A percentile compares a stretch with the other conserved stretches of the same genome.
phyloP scores from a whole-genome alignment of 495 filamentous ascomycete species.

The Neurospora sp. region DNA sequence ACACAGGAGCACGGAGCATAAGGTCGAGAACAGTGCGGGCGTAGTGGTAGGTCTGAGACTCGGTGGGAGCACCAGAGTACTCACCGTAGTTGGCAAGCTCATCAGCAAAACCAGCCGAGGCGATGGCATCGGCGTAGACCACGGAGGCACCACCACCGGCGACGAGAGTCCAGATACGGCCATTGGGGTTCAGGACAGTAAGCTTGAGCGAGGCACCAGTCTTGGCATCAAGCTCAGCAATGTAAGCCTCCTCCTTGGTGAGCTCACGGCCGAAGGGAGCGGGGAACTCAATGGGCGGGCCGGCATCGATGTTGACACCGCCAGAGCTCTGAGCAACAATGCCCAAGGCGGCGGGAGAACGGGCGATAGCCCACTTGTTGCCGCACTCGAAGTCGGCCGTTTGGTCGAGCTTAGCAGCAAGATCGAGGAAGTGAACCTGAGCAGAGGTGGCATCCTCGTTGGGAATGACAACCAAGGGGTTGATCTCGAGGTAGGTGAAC shows the following conservation, averaged over 20 bases:
- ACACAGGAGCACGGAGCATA: constrained; percentile 84
- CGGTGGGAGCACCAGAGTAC: constrained; percentile 96
- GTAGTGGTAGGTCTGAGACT: constrained; percentile 98
- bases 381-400: constrained; percentile 99
- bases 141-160: constrained; percentile 99
- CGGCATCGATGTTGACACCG: constrained; percentile 90
- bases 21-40: constrained; percentile 92
- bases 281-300: constrained; percentile 96
- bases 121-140: constrained; percentile 98
- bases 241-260: constrained; percentile 97
- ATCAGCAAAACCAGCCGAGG: constrained; percentile 85
- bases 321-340: constrained; percentile 49
- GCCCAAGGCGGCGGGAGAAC: constrained; percentile 78
- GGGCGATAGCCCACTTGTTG: constrained; percentile 95
- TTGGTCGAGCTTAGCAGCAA: constrained; percentile 97
- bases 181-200: constrained; percentile 83
- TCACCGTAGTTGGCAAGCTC: constrained; percentile 99
- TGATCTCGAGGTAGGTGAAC: constrained; percentile 99
- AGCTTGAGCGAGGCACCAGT: constrained; percentile 98
- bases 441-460: constrained; percentile 87
- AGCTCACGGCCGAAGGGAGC: constrained; percentile 98
- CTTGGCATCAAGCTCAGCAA: constrained; percentile 97
- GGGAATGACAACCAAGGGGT: constrained; percentile 95
- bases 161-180: constrained; percentile 95
- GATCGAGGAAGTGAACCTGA: constrained; percentile 93